A percentile compares a stretch with the other conserved stretches of the same genome.
Conservation (phyloP, 2,329 filamentous ascomycete genomes). For the Fusarium albidum region DNA sequence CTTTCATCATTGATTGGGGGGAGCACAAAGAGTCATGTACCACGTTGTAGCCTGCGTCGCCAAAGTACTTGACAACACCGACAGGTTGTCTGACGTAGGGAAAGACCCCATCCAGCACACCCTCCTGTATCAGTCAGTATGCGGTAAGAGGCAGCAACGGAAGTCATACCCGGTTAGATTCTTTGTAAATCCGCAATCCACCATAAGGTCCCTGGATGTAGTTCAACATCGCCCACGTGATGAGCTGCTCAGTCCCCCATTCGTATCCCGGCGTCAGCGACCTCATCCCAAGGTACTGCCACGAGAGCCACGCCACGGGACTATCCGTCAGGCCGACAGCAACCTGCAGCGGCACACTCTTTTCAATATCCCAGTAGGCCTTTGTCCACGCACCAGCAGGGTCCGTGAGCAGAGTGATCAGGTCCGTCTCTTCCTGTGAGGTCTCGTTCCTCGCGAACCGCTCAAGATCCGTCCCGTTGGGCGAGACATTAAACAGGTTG, state of each 20-base stretch:
- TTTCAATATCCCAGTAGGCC: constrained; percentile 10
- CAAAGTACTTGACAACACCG: too few relatives aligned
- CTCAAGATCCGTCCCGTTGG: constrained; percentile 7
- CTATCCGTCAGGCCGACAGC: constrained; percentile 14
- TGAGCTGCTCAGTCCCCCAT: constrained; percentile 15
- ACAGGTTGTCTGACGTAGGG: too few relatives aligned
- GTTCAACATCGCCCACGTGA: constrained; percentile 21
- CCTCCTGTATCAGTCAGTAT: too few relatives aligned
- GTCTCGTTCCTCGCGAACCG: constrained; percentile 4
- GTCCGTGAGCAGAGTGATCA: not conserved
- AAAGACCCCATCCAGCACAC: too few relatives aligned
- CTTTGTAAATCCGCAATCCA: constrained; percentile 7
- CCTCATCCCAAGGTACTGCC: constrained; percentile 20
- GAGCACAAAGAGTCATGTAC: too few relatives aligned
- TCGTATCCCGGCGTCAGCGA: constrained; percentile 10
- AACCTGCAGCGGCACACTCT: constrained; percentile 8
- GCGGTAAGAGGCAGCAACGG: too few relatives aligned
- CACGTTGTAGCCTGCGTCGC: too few relatives aligned
- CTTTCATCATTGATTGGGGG: too few relatives aligned
- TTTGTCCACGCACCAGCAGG: not conserved
- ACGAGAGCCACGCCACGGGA: constrained; percentile 14
- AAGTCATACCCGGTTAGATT: too few relatives aligned
- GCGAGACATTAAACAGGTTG: not conserved
- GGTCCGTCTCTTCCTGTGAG: not conserved
- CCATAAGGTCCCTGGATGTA: constrained; percentile 24